Evolutionary conservation across 495 filamentous ascomycete species (phyloP), one percentile per base, ranked within the genome.

Genomic region (Podospora sp.): DNA sequence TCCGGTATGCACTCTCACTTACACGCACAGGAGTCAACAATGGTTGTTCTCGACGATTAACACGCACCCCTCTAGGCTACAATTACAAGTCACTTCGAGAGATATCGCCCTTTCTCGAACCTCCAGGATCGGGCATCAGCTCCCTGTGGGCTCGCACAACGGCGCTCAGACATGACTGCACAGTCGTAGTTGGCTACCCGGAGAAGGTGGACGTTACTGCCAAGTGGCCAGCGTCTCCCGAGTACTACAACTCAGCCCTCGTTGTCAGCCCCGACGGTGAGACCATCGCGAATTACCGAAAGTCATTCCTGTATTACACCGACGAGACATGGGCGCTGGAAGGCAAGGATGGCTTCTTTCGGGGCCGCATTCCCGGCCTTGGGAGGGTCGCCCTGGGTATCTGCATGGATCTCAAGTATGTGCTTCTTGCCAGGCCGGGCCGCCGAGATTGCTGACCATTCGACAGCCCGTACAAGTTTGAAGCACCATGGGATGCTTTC

Each of bases 101-200:
- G 26, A 96, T 99, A 58, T 81, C 77, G 51, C 92, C 92, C 14
- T 91, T 85, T 73, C 84, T 96, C n/a, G 95, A 99, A 76, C 87
- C 86, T 21, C 87, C 85, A 16, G 86, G 88, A 3, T 76, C 87
- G 0, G 95, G 95, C 1, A 88, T 89, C 52, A 90, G 88, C 56
- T 90, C 91, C 3, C 75, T 86, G 33, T 99, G 95, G 95, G 95
- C 94, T 1, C 84, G 85, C 40, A 84, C 85, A 21, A 90, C 86
- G 2, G 94, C 94, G 21, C 78, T 84, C 66, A 89, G 87, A 57
- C 82, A 93, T 62, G 80, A 87, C 16, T 97, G 93, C 77, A 84
- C 87, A 69, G 92, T 97, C 22, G 89, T 89, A n/a, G 89, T 92
- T 14, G 94, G 95, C 12, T 99, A 98, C 73, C 93, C 95, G 0